Base-by-base conservation (phyloP, 2,329 filamentous ascomycete species). In the Fusarium palustre region DNA sequence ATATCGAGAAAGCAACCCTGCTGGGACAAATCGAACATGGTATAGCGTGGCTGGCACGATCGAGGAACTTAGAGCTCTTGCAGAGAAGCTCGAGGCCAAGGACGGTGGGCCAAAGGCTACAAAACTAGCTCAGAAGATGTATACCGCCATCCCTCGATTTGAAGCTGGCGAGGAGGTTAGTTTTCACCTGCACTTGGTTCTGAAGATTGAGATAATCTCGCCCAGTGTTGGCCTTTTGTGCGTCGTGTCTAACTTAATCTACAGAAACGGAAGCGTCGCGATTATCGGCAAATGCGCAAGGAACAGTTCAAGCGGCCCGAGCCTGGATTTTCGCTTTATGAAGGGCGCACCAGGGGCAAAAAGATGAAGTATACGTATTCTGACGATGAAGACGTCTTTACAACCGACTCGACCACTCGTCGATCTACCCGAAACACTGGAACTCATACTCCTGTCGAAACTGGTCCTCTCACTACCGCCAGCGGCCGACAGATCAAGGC, bases 311-410 rank as follows among this genome's bases (percentile, higher is more conserved):
- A 91, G 70, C 89, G 94, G 7, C 93, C 94, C 8, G 94, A 97
- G 73, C 91, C 92, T 12, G 94, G 94, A 7, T 97, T 95, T 77
- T 97, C 94, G 1, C 84, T 97, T 60, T 99, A 99, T 78, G 96
- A 99, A 82, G 96, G 96, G 50, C 92, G 96, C 55, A 99, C 97
- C 7, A 90, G 96, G 62, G 96, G 96, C 59, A 98, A 99, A 84
- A 92, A 95, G 65, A 92, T 97, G 81, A 97, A 94, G 79, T 99
- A 99, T 77, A 99, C 93, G 0, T 99, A 92, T 76, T 97, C 94
- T 0, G 94, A 97, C 54, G 93, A 97, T 25, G 93, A 97, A 71
- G 91, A 91, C 36, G 88, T 90, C 18, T 88, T 89, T 55, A 88
- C 87, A 53, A 88, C 87, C n/a, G 88, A 90, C 75, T 90, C 90